Conservation (phyloP, 768 basidiomycete species). For the Mycena capillaripes region DNA sequence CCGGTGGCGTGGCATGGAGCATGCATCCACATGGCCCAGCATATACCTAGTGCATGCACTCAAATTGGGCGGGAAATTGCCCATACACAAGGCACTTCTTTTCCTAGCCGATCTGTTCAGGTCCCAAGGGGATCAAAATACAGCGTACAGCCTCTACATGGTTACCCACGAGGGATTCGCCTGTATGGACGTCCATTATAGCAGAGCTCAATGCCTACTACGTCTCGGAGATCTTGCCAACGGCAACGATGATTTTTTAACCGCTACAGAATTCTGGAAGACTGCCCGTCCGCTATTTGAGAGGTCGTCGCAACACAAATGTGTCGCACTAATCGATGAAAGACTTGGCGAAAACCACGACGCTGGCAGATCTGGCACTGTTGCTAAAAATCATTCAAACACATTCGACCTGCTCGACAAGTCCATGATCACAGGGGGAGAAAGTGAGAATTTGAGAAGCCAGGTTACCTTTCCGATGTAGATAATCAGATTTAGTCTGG, state of each 20-base stretch:
- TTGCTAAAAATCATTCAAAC: too few relatives aligned
- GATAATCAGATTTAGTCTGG: too few relatives aligned
- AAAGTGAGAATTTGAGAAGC: too few relatives aligned
- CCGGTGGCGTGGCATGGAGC: not conserved
- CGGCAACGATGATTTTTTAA: not conserved
- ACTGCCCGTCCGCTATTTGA: conserved; percentile 9
- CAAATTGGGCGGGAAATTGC: not conserved
- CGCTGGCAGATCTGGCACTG: too few relatives aligned
- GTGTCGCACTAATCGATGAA: not conserved
- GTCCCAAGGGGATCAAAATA: not conserved
- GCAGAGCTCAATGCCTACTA: too few relatives aligned
- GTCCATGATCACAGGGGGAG: too few relatives aligned
- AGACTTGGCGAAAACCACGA: not conserved
- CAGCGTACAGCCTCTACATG: not conserved
- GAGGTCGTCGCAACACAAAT: not conserved
- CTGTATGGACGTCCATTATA: conserved; percentile 1
- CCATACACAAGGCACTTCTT: not conserved
- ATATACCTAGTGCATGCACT: not conserved
- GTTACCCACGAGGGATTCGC: not conserved
- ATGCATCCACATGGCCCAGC: not conserved
- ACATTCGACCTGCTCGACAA: too few relatives aligned
- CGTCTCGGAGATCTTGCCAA: conserved; percentile 1
- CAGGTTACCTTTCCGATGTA: too few relatives aligned
- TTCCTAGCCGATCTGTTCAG: not conserved
- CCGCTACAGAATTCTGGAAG: not conserved